Evolutionary conservation across 495 filamentous ascomycete genomes (phyloP).

Genomic region (Penicillium diatomitis): DNA sequence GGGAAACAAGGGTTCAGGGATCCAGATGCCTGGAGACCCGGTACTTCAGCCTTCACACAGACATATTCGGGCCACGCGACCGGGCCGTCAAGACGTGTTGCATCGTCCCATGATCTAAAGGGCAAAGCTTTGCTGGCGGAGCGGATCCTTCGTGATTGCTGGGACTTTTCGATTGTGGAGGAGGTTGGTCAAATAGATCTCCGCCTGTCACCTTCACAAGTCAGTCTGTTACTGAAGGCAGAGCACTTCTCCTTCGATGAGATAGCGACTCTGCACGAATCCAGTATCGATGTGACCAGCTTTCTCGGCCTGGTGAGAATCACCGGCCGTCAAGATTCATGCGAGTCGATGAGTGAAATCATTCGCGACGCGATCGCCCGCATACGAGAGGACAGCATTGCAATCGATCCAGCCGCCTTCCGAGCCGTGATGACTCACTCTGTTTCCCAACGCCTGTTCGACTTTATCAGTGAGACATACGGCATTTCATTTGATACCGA

Average conservation of each 20-base stretch:
- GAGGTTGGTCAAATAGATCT: constrained; percentile 38
- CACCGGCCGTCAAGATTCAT: constrained; percentile 28
- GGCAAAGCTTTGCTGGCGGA: constrained; percentile 28
- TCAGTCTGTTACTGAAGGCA: constrained; percentile 22
- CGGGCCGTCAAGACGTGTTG: constrained; percentile 3
- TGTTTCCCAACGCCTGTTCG: constrained; percentile 19
- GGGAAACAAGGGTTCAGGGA: not conserved
- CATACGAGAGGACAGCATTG: constrained; percentile 23
- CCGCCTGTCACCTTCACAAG: constrained; percentile 13
- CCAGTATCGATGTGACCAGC: constrained; percentile 32
- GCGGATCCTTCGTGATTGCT: constrained; percentile 34
- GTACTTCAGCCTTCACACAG: constrained; percentile 18
- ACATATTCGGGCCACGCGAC: not conserved
- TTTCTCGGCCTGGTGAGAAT: constrained; percentile 30
- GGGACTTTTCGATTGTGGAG: constrained; percentile 28
- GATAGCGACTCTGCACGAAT: constrained; percentile 30
- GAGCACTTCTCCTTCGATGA: constrained; percentile 35
- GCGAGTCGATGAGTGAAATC: constrained; percentile 32
- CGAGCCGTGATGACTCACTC: constrained; percentile 3
- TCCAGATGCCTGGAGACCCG: constrained; percentile 20
- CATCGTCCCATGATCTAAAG: constrained; percentile 10
- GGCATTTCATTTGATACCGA: constrained; percentile 18
- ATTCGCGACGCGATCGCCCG: constrained; percentile 27
- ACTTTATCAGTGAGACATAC: constrained; percentile 26
- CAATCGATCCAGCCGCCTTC: constrained; percentile 8